A percentile compares a stretch with the other conserved stretches of the same genome.
These are phyloP conservation scores for Macrophomina phaseolina DNA, from an alignment of 2,329 filamentous ascomycete species.

Conservation along the genomic window DNA sequence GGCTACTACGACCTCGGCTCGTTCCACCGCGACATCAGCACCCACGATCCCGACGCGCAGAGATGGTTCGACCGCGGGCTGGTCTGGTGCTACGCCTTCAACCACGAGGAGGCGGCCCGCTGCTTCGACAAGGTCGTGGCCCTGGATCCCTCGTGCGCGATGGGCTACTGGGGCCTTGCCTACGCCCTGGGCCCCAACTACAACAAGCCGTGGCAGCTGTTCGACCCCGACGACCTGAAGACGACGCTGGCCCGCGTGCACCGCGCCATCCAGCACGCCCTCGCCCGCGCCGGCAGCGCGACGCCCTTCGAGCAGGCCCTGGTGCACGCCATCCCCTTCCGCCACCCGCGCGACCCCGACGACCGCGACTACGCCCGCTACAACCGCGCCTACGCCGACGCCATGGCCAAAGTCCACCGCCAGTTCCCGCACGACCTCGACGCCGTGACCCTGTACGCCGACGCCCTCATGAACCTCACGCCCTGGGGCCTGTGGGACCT, in stretches of 20 bases:
- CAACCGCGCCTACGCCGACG: slow-evolving; percentile 66
- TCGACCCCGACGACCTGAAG: slow-evolving; percentile 66
- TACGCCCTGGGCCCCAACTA: slow-evolving; percentile 78
- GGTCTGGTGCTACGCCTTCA: slow-evolving; percentile 77
- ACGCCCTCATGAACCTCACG: slow-evolving; percentile 69
- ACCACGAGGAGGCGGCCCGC: slow-evolving; percentile 71
- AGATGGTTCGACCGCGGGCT: slow-evolving; percentile 75
- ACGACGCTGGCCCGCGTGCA: slow-evolving; percentile 57
- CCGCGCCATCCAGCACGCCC: slow-evolving; percentile 54
- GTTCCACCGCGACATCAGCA: slow-evolving; percentile 62
- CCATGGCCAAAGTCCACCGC: slow-evolving; percentile 63
- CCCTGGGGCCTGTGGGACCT: slow-evolving; percentile 71
- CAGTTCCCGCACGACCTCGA: slow-evolving; percentile 64
- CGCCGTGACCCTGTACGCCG: slow-evolving; percentile 67
- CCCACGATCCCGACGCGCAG: slow-evolving; percentile 59
- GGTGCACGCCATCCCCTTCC: slow-evolving; percentile 64
- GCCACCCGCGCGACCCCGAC: slow-evolving; percentile 60
- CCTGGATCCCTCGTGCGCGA: slow-evolving; percentile 61
- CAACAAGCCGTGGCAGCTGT: slow-evolving; percentile 78
- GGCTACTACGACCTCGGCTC: slow-evolving; percentile 63
- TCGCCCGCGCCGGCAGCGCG: slow-evolving; percentile 42
- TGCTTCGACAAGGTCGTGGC: slow-evolving; percentile 68
- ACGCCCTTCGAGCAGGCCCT: slow-evolving; percentile 66
- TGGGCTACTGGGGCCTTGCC: slow-evolving; percentile 74
- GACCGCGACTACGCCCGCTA: slow-evolving; percentile 59